A percentile compares a stretch with the other conserved stretches of the same genome.
Evolutionary conservation across 192 early-diverging fungal genomes (phyloP).

Genomic region (Entomortierella lignicola): DNA sequence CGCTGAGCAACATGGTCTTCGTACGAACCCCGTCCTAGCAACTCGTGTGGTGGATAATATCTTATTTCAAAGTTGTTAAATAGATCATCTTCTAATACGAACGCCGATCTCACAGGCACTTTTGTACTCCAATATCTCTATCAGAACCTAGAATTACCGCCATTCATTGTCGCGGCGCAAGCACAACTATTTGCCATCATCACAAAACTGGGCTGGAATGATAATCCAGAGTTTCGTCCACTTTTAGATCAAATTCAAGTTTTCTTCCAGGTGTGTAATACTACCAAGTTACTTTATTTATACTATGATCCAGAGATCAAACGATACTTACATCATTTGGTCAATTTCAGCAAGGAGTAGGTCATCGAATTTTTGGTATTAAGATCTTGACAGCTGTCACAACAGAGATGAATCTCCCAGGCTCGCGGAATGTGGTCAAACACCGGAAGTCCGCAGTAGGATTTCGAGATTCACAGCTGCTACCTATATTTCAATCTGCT

Average conservation of each 20-base stretch:
- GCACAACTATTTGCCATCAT: slow-evolving; percentile 70
- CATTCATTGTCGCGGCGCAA: slow-evolving; percentile 66
- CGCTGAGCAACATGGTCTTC: slow-evolving; percentile 45
- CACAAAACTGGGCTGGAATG: slow-evolving; percentile 81
- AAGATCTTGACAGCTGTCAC: slow-evolving; percentile 18
- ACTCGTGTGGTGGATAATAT: no score
- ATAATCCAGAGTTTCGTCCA: slow-evolving; percentile 69
- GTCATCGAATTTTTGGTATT: slow-evolving; percentile 28
- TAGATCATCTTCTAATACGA: no score
- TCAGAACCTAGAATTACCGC: slow-evolving; percentile 61
- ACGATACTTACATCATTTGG: slow-evolving; percentile 4
- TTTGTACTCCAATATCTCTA: slow-evolving; percentile 71
- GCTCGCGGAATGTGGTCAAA: slow-evolving; percentile 19
- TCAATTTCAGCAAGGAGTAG: slow-evolving; percentile 12
- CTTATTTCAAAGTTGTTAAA: no score
- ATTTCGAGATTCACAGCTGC: slow-evolving; percentile 41
- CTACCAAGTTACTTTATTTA: neutral
- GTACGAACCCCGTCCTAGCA: slow-evolving; percentile 4
- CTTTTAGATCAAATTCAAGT: slow-evolving; percentile 63
- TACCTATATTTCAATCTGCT: slow-evolving; percentile 37
- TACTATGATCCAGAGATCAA: neutral
- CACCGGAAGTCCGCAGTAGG: slow-evolving; percentile 41
- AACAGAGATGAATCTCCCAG: slow-evolving; percentile 38
- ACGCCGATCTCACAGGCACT: slow-evolving; percentile 13
- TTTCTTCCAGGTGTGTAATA: slow-evolving; percentile 65